Percentiles rank a stretch among this genome's conserved stretches.
These are phyloP conservation scores for Fusarium miscanthi DNA, from an alignment of 2,329 filamentous ascomycete species.

Conservation along the genomic window DNA sequence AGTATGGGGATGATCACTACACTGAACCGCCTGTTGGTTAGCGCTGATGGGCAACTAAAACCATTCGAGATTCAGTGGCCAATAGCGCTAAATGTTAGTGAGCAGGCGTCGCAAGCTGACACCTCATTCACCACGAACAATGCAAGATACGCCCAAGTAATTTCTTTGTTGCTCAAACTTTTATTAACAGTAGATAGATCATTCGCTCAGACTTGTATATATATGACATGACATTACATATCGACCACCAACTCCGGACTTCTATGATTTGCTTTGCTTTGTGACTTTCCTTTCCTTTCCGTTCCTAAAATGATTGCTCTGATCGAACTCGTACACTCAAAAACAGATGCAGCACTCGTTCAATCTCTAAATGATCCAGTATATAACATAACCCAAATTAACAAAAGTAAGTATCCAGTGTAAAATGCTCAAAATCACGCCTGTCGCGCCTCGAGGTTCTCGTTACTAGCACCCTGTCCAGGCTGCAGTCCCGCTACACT, in stretches of 20 bases:
- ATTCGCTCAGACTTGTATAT: slow-evolving; percentile 3
- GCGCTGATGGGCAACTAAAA: too few species aligned
- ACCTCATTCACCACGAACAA: too few species aligned
- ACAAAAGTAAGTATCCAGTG: background rate
- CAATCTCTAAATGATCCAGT: slow-evolving; percentile 17
- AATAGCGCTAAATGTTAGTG: background rate
- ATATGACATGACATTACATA: background rate
- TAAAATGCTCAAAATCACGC: background rate
- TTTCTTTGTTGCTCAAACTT: background rate
- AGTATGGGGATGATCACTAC: too few species aligned
- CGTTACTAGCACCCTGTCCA: slow-evolving; percentile 8
- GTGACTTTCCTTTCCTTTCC: background rate
- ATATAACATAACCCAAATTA: background rate
- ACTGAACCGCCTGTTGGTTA: too few species aligned
- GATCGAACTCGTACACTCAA: slow-evolving; percentile 19
- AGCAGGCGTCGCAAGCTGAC: background rate
- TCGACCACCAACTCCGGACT: slow-evolving; percentile 17
- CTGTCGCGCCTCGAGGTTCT: slow-evolving; percentile 19
- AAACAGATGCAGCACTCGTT: slow-evolving; percentile 14
- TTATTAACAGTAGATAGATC: slow-evolving; percentile 11
- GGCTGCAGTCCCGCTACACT: slow-evolving; percentile 31
- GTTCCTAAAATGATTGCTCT: slow-evolving; percentile 23
- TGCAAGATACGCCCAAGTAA: background rate
- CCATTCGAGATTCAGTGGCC: too few species aligned
- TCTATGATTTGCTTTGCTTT: slow-evolving; percentile 10